Conservation (phyloP, 163 green algal species). For the Dunaliella salina region DNA sequence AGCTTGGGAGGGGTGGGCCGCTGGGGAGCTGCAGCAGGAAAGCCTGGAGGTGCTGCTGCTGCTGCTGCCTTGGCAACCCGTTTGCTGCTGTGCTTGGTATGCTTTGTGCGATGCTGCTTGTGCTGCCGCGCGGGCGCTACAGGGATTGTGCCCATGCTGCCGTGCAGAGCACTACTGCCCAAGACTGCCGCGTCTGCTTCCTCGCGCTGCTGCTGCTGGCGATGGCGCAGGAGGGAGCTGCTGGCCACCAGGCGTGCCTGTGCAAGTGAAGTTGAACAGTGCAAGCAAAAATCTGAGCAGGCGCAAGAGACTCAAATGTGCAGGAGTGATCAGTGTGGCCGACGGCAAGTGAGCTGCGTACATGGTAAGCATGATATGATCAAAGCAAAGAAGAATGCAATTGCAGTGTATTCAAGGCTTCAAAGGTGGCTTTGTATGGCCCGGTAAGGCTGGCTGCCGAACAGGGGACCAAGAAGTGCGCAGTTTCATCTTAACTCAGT, state of each 20-base stretch:
- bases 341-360: too few relatives aligned
- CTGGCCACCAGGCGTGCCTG: constrained; percentile 2
- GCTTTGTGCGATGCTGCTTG: not conserved
- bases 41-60: not conserved
- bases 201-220: constrained; percentile 2
- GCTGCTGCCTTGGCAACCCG: not conserved
- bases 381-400: not conserved
- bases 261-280: not conserved
- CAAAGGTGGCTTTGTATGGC: too few relatives aligned
- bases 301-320: not conserved
- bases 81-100: not conserved
- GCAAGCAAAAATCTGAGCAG: too few relatives aligned
- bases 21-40: not conserved
- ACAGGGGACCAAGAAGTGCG: too few relatives aligned
- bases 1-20: constrained; percentile 51
- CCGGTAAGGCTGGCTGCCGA: too few relatives aligned
- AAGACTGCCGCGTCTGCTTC: not conserved
- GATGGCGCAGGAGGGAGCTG: not conserved
- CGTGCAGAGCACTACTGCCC: constrained; percentile 7
- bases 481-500: too few relatives aligned
- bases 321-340: too few relatives aligned
- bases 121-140: not conserved
- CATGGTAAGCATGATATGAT: not conserved
- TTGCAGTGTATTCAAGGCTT: too few relatives aligned
- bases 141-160: not conserved